These are phyloP conservation scores for Arthrobotrys sinensis DNA, from an alignment of 2,329 filamentous ascomycete genomes.

Conservation along the genomic window DNA sequence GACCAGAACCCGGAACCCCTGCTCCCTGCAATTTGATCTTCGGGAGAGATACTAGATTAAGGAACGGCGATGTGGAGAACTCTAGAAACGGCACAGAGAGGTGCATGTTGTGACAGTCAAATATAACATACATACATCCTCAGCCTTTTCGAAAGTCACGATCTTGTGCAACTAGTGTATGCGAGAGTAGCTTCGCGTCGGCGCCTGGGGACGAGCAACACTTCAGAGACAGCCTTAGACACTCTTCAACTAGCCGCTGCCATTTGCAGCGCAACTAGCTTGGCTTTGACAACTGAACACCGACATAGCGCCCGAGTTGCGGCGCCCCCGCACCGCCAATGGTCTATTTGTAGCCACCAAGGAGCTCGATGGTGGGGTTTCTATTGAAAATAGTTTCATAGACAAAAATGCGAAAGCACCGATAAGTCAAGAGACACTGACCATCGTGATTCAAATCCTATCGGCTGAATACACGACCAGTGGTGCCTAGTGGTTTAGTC, in stretches of 20 bases:
- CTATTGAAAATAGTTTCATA: slow-evolving; percentile 3
- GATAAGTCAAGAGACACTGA: no score
- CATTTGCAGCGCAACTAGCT: slow-evolving; percentile 3
- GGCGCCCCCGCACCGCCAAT: background rate
- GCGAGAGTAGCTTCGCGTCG: no score
- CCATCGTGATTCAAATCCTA: no score
- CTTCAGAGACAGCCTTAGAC: background rate
- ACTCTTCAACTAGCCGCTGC: background rate
- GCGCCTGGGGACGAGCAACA: background rate
- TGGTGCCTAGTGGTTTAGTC: background rate
- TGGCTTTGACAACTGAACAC: background rate
- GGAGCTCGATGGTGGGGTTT: background rate
- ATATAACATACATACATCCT: background rate
- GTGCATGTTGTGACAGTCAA: background rate
- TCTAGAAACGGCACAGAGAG: background rate
- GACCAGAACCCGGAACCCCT: background rate
- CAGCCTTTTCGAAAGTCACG: background rate
- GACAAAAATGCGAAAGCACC: background rate
- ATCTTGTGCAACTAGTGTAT: background rate
- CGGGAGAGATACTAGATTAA: slow-evolving; percentile 7
- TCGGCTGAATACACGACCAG: no score
- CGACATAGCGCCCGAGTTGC: slow-evolving; percentile 1
- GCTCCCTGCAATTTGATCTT: slow-evolving; percentile 8
- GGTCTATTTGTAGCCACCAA: slow-evolving; percentile 4
- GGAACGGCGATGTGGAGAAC: slow-evolving; percentile 12